Evolutionary conservation across 1,284 basidiomycete species (phyloP).

Genomic region (Ceratobasidium sp.): DNA sequence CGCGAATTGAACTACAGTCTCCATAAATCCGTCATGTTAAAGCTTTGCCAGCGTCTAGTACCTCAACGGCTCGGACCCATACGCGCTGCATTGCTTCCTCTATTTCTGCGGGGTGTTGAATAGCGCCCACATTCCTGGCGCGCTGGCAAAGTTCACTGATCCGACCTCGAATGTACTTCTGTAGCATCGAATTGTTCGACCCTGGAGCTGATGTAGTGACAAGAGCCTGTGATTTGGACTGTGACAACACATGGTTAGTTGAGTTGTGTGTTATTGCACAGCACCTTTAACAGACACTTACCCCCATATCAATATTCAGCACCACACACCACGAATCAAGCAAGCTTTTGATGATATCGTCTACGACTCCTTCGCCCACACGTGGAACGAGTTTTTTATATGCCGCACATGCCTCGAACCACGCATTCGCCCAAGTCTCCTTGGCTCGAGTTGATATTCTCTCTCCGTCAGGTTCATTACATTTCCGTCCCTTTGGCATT

Average conservation of each 20-base stretch:
- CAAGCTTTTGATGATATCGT: conserved; percentile 7
- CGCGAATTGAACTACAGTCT: too few species aligned
- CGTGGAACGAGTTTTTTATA: conserved; percentile 4
- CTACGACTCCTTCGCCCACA: background rate
- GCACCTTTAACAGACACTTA: background rate
- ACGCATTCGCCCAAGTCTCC: conserved; percentile 6
- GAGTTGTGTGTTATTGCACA: background rate
- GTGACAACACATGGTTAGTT: background rate
- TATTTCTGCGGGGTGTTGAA: background rate
- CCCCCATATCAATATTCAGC: conserved; percentile 10
- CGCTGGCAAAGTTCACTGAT: conserved; percentile 19
- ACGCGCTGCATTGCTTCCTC: conserved; percentile 25
- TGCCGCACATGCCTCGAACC: conserved; percentile 15
- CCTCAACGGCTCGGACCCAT: conserved; percentile 1
- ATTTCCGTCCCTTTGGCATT: background rate
- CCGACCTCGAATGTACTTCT: background rate
- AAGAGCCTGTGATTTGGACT: background rate
- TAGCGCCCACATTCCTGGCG: background rate
- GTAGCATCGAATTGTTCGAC: background rate
- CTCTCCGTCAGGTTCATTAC: background rate
- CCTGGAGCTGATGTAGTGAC: background rate
- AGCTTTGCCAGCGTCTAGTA: background rate
- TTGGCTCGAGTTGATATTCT: conserved; percentile 5
- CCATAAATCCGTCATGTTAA: too few species aligned
- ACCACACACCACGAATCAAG: conserved; percentile 3